phyloP scores from a whole-genome alignment of 805 yeast species.

The Cyberlindnera suaveolens region DNA sequence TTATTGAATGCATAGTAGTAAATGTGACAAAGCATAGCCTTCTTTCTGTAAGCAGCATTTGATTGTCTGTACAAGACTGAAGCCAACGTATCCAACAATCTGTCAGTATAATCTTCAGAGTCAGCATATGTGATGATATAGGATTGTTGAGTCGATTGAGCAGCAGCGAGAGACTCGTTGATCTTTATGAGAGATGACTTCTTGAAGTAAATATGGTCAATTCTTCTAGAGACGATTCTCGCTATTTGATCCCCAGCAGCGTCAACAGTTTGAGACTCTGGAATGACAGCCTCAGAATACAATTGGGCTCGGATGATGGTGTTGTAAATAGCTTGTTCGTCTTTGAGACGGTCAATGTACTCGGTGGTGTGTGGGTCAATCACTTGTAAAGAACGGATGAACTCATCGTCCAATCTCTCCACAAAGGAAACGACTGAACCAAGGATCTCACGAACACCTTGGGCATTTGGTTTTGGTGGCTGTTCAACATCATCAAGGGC shows the following conservation, averaged over 20 bases:
- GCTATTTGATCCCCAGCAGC: conserved; percentile 46
- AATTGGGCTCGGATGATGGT: conserved; percentile 80
- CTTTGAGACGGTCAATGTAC: conserved; percentile 83
- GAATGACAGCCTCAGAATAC: conserved; percentile 65
- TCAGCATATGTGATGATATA: conserved; percentile 24
- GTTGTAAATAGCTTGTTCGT: conserved; percentile 71
- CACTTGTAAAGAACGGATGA: conserved; percentile 76
- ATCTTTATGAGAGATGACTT: conserved; percentile 66
- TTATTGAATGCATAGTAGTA: conserved; percentile 90
- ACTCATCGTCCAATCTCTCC: conserved; percentile 94
- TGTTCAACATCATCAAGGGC: conserved; percentile 64
- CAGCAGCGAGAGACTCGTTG: conserved; percentile 49
- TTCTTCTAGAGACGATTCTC: conserved; percentile 73
- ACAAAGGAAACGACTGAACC: conserved; percentile 85
- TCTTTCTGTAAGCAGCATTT: conserved; percentile 65
- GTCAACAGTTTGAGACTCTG: conserved; percentile 29
- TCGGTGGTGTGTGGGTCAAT: conserved; percentile 95
- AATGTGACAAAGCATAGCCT: conserved; percentile 78
- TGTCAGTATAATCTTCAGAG: conserved; percentile 38
- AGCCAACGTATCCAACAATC: conserved; percentile 59
- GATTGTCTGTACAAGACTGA: conserved; percentile 60
- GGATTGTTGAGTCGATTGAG: conserved; percentile 50
- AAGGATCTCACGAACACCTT: conserved; percentile 66
- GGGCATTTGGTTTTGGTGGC: conserved; percentile 57
- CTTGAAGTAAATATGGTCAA: conserved; percentile 92